Conservation (phyloP, 495 filamentous ascomycete genomes). For the Chaetomium fimeti region DNA sequence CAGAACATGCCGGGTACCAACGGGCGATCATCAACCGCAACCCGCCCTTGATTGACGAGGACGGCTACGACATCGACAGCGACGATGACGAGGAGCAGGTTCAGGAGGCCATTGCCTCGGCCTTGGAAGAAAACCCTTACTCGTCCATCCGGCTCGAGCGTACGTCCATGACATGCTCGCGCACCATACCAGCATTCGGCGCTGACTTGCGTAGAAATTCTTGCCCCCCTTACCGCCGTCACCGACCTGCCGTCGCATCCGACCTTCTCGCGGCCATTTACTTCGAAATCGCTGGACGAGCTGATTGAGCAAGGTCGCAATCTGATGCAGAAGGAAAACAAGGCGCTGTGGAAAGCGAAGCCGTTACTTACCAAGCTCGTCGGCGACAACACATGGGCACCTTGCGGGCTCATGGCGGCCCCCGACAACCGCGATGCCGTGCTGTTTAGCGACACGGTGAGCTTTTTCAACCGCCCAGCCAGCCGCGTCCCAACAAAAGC, state of each 20-base stretch:
- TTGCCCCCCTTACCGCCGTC: slow-evolving; percentile 82
- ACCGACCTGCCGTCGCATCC: slow-evolving; percentile 84
- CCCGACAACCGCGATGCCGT: slow-evolving; percentile 48
- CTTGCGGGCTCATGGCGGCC: slow-evolving; percentile 62
- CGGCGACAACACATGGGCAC: slow-evolving; percentile 78
- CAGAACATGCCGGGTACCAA: slow-evolving; percentile 80
- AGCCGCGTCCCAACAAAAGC: slow-evolving; percentile 8
- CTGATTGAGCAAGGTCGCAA: slow-evolving; percentile 65
- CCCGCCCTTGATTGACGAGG: slow-evolving; percentile 70
- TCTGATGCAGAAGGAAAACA: slow-evolving; percentile 75
- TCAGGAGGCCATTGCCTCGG: slow-evolving; percentile 63
- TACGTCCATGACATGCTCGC: slow-evolving; percentile 44
- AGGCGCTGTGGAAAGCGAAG: slow-evolving; percentile 71
- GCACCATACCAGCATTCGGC: slow-evolving; percentile 3
- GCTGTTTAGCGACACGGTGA: slow-evolving; percentile 46
- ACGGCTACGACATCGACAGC: slow-evolving; percentile 81
- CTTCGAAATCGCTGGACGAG: slow-evolving; percentile 73
- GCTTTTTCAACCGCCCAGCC: slow-evolving; percentile 27
- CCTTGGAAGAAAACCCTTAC: slow-evolving; percentile 79
- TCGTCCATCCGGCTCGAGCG: slow-evolving; percentile 77
- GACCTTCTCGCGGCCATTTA: slow-evolving; percentile 77
- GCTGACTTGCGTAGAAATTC: slow-evolving; percentile 58
- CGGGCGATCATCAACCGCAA: slow-evolving; percentile 82
- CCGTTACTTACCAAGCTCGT: slow-evolving; percentile 72
- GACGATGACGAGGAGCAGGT: slow-evolving; percentile 69